phyloP scores from a whole-genome alignment of 345 rosid genomes.

The Salix exigua region DNA sequence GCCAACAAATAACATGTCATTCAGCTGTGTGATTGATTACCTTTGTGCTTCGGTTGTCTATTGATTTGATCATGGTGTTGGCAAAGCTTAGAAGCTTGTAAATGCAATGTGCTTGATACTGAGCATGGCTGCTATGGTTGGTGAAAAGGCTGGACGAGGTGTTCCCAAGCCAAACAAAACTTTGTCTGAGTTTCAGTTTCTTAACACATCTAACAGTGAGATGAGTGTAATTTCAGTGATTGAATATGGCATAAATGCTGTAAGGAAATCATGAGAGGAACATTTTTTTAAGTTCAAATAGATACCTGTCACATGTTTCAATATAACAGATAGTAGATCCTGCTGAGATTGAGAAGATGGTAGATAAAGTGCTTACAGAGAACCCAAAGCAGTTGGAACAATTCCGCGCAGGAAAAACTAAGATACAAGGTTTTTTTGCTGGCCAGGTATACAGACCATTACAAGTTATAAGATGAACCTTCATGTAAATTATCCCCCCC shows the following conservation, averaged over 20 bases:
- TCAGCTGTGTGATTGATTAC: background rate
- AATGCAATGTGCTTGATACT: background rate
- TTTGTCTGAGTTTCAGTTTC: background rate
- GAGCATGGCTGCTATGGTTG: background rate
- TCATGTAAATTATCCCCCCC: background rate
- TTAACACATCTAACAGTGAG: background rate
- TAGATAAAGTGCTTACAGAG: slow-evolving; percentile 63
- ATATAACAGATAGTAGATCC: slow-evolving; percentile 66
- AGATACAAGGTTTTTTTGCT: slow-evolving; percentile 84
- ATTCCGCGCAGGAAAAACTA: slow-evolving; percentile 79
- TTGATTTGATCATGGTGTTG: background rate
- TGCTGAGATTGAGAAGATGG: slow-evolving; percentile 73
- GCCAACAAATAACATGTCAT: background rate
- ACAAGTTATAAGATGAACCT: background rate
- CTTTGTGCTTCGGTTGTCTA: background rate
- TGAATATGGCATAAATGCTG: background rate
- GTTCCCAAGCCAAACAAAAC: background rate
- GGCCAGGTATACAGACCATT: slow-evolving; percentile 59
- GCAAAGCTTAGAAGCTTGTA: background rate
- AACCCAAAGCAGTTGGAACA: slow-evolving; percentile 85
- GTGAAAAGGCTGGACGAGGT: background rate
- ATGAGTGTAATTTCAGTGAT: background rate
- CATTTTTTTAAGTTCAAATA: background rate
- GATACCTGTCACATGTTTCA: slow-evolving; percentile 11
- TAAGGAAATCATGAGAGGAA: background rate